Evolutionary conservation across 441 rosid species (phyloP).

Genomic region (Flueggea neowawraea): DNA sequence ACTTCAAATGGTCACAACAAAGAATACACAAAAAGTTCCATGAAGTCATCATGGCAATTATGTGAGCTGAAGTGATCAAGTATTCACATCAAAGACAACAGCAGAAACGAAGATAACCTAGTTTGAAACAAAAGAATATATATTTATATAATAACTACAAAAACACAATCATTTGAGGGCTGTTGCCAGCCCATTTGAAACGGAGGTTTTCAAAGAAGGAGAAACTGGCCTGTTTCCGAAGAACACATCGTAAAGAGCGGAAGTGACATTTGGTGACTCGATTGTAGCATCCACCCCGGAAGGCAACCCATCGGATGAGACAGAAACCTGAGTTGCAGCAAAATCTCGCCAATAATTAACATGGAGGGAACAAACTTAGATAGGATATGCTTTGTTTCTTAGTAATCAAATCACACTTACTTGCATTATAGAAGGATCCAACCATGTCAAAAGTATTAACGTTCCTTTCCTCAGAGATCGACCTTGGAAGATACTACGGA

Average conservation of each 20-base stretch:
- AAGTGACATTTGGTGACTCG: constrained; percentile 53
- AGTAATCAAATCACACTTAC: constrained; percentile 36
- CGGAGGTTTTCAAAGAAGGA: constrained; percentile 68
- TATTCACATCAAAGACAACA: too few species aligned
- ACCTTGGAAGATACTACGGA: constrained; percentile 62
- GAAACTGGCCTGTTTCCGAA: constrained; percentile 75
- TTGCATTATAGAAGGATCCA: constrained; percentile 58
- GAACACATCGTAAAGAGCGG: constrained; percentile 70
- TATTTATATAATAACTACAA: too few species aligned
- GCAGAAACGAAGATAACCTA: too few species aligned
- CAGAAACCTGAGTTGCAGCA: constrained; percentile 41
- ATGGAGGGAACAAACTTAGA: background rate
- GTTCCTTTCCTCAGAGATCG: constrained; percentile 75
- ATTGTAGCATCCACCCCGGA: constrained; percentile 48
- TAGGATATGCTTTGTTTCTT: background rate
- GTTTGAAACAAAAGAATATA: too few species aligned
- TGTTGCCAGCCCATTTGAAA: constrained; percentile 49
- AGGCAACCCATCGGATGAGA: constrained; percentile 60
- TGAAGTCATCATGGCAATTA: too few species aligned
- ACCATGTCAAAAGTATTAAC: constrained; percentile 73
- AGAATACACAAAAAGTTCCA: too few species aligned
- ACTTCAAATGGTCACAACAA: too few species aligned
- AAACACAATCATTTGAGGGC: constrained; percentile 27
- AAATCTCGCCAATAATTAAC: background rate
- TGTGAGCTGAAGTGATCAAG: too few species aligned